Conservation (phyloP, 179 eudicot species). For the Drosera spatulata region DNA sequence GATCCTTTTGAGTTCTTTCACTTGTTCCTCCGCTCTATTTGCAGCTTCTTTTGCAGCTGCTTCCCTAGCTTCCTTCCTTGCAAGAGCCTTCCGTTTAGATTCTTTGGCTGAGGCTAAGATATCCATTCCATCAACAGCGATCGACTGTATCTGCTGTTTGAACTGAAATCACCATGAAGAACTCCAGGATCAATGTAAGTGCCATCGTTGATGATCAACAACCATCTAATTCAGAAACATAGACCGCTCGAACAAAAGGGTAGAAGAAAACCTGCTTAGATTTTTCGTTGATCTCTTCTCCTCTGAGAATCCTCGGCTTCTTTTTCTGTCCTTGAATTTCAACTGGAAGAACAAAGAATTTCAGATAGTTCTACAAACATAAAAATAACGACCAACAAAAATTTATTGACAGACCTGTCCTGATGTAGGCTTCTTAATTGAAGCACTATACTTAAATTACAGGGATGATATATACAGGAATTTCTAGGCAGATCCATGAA, state of each 20-base stretch:
- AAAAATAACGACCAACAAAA: no score
- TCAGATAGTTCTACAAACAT: not conserved
- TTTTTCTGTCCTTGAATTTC: conserved; percentile 55
- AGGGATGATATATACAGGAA: no score
- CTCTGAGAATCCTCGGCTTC: conserved; percentile 71
- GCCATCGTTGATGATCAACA: not conserved
- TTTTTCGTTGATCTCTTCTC: conserved; percentile 60
- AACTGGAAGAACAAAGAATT: conserved; percentile 21
- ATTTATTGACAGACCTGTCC: no score
- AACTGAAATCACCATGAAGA: conserved; percentile 37
- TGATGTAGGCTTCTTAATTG: no score
- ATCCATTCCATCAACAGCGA: conserved; percentile 60
- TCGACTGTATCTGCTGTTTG: conserved; percentile 42
- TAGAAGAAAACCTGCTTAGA: conserved; percentile 54
- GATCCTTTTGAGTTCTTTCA: conserved; percentile 55
- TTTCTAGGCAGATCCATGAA: no score
- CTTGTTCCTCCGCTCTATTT: conserved; percentile 70
- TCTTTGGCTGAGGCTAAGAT: conserved; percentile 46
- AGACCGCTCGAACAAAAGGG: not conserved
- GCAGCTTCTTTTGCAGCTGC: conserved; percentile 67
- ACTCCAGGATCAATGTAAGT: not conserved
- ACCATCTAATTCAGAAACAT: not conserved
- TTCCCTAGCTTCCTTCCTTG: conserved; percentile 50
- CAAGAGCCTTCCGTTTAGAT: conserved; percentile 37
- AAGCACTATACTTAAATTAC: no score